These are phyloP conservation scores for Aspergillus niger DNA, from an alignment of 2,329 filamentous ascomycete species.

Conservation along the genomic window DNA sequence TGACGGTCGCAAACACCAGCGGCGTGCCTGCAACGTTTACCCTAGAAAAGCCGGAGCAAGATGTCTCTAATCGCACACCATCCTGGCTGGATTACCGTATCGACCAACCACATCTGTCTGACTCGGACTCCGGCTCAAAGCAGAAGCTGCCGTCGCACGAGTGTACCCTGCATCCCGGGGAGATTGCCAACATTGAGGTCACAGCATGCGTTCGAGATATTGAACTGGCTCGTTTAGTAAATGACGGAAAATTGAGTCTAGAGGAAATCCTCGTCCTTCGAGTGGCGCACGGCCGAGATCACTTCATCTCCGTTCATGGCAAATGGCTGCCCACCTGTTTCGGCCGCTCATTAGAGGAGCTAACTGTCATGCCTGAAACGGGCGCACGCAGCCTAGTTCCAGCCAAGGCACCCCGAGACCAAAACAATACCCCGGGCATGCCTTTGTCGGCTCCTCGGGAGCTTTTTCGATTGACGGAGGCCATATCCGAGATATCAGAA, in stretches of 20 bases:
- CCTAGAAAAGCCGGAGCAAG: conserved; percentile 69
- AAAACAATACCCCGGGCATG: conserved; percentile 42
- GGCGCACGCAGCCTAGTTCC: conserved; percentile 68
- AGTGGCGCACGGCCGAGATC: conserved; percentile 80
- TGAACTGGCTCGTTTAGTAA: conserved; percentile 67
- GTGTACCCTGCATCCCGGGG: conserved; percentile 78
- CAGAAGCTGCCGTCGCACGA: conserved; percentile 40
- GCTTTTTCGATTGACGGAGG: conserved; percentile 84
- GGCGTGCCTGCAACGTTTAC: conserved; percentile 75
- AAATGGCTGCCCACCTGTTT: conserved; percentile 81
- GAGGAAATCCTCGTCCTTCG: conserved; percentile 89
- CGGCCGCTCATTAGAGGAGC: conserved; percentile 81
- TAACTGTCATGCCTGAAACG: conserved; percentile 79
- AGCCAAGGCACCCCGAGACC: conserved; percentile 30
- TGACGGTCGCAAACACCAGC: conserved; percentile 93
- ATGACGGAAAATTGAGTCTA: conserved; percentile 64
- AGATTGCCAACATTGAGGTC: conserved; percentile 72
- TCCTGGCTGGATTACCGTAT: conserved; percentile 74
- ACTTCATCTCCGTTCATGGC: conserved; percentile 82
- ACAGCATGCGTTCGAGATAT: conserved; percentile 67
- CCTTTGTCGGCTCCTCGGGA: conserved; percentile 82
- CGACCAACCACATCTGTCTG: conserved; percentile 51
- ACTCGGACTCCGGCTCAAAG: conserved; percentile 29
- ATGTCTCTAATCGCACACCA: conserved; percentile 51
- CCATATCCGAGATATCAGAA: conserved; percentile 64